phyloP scores from a whole-genome alignment of 2,329 filamentous ascomycete genomes.

The Magnaporthales sp. region DNA sequence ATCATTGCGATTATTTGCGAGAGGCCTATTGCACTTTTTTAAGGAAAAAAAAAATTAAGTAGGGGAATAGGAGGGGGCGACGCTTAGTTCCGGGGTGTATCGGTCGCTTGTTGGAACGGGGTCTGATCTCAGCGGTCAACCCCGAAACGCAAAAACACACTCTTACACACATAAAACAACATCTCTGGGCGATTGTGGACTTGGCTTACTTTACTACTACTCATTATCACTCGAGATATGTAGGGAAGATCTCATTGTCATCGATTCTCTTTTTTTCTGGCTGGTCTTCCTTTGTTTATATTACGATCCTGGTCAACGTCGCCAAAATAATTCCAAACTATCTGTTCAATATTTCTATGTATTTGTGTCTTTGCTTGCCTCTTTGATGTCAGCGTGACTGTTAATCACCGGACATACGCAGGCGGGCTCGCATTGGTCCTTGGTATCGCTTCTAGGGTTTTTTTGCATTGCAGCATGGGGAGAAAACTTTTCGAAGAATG shows the following conservation, averaged over 20 bases:
- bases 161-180: neutral
- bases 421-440: neutral
- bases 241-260: neutral
- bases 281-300: constrained; percentile 6
- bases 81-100: neutral
- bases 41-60: constrained; percentile 1
- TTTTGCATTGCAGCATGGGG: neutral
- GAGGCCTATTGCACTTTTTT: constrained; percentile 1
- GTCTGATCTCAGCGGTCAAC: neutral
- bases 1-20: neutral
- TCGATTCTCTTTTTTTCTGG: constrained; percentile 6
- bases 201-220: neutral
- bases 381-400: neutral
- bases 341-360: constrained; percentile 1
- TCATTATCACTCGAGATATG: neutral
- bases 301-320: neutral
- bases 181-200: neutral
- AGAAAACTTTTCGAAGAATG: neutral
- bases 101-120: neutral
- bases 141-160: neutral
- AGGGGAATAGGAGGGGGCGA: neutral
- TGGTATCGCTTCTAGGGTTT: neutral
- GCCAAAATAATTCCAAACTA: neutral
- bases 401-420: neutral
- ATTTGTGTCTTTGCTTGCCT: neutral